These are phyloP conservation scores for Grosmannia penicillata DNA, from an alignment of 2,329 filamentous ascomycete genomes.

Conservation along the genomic window DNA sequence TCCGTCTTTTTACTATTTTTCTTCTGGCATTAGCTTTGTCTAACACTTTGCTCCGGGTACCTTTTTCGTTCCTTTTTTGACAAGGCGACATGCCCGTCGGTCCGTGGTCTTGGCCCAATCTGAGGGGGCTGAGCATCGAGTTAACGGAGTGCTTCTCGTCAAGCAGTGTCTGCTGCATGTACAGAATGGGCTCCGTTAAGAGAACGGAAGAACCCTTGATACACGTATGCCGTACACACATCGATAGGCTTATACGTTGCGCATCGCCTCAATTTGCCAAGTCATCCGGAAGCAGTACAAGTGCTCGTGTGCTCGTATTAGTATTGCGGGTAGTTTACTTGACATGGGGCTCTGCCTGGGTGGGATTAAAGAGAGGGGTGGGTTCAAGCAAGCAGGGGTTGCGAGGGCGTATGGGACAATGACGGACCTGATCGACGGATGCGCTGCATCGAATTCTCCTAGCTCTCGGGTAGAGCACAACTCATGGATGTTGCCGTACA, in stretches of 20 bases:
- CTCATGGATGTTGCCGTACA: no score
- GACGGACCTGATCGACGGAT: constrained; percentile 2
- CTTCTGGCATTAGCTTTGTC: neutral
- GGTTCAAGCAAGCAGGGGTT: neutral
- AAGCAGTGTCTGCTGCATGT: neutral
- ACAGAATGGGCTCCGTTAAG: no score
- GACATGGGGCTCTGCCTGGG: constrained; percentile 1
- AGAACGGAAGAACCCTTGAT: no score
- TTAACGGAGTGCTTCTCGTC: neutral
- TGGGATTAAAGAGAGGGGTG: constrained; percentile 1
- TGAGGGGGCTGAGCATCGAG: neutral
- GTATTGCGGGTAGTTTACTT: no score
- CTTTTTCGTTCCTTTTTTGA: neutral
- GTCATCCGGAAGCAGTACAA: no score
- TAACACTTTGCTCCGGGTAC: neutral
- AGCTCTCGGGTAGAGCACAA: no score
- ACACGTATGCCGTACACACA: neutral
- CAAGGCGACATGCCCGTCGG: no score
- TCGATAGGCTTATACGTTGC: neutral
- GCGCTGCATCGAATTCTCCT: no score
- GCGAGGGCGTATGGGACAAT: neutral
- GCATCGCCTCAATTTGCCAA: neutral
- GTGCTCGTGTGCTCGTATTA: no score
- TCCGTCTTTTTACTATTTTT: neutral
- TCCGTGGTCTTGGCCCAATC: constrained; percentile 5